phyloP scores from a whole-genome alignment of 2,329 filamentous ascomycete genomes.

The Berkeleyomyces basicola region DNA sequence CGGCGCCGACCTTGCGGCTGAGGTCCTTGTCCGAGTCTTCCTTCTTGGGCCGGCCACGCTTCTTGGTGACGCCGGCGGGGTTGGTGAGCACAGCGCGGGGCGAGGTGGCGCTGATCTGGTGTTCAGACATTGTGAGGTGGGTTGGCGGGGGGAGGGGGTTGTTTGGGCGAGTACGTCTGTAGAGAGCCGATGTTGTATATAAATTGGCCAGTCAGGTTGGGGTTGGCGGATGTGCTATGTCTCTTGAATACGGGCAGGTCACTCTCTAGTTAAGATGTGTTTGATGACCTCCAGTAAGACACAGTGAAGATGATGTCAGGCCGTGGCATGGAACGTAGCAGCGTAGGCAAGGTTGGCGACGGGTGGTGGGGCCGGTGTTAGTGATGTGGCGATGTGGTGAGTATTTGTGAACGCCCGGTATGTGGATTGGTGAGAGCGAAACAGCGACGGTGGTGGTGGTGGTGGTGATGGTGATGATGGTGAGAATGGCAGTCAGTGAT shows the following conservation, averaged over 20 bases:
- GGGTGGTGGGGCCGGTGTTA: not conserved
- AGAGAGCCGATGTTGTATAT: not conserved
- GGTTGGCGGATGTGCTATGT: not conserved
- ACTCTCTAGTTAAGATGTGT: not conserved
- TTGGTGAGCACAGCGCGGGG: not conserved
- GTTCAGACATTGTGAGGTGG: not conserved
- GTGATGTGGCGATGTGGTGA: not conserved
- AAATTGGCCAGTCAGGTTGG: not conserved
- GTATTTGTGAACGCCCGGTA: not conserved
- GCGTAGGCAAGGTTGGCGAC: not conserved
- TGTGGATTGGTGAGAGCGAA: not conserved
- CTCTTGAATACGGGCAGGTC: not conserved
- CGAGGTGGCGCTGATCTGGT: not conserved
- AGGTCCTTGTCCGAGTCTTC: constrained; percentile 5
- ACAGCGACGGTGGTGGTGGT: not conserved
- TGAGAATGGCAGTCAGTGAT: not conserved
- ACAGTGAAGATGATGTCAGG: not conserved
- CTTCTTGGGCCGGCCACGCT: constrained; percentile 12
- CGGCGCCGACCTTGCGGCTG: not conserved
- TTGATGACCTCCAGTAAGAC: not conserved
- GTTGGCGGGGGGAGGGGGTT: not conserved
- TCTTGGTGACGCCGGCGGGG: constrained; percentile 4
- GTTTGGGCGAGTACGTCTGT: not conserved
- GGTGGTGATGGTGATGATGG: not conserved
- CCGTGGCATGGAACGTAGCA: not conserved